Evolutionary conservation across 805 yeast genomes (phyloP).

Genomic region (Candida insectorum): DNA sequence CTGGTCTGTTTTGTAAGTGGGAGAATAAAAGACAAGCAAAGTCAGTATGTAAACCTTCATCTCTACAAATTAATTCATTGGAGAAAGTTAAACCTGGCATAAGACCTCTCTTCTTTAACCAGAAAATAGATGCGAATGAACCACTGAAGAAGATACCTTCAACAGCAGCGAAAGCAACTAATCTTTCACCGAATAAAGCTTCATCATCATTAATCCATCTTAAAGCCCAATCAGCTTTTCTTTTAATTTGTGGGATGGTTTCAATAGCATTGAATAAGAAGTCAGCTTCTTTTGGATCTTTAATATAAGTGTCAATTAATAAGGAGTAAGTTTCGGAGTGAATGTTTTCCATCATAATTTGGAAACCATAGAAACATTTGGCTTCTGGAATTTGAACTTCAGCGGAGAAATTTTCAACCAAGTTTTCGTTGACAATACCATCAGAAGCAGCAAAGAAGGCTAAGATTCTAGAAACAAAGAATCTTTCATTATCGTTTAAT

Average conservation of each 20-base stretch:
- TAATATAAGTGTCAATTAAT: conserved; percentile 90
- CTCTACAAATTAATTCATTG: conserved; percentile 95
- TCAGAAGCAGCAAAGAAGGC: conserved; percentile 99
- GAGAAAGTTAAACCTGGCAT: conserved; percentile 99
- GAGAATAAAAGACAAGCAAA: conserved; percentile 94
- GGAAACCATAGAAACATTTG: conserved; percentile 98
- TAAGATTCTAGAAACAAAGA: conserved; percentile 84
- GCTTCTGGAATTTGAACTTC: conserved; percentile 98
- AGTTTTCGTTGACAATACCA: conserved; percentile 96
- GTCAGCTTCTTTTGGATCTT: conserved; percentile 91
- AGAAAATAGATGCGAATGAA: conserved; percentile 95
- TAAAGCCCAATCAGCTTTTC: conserved; percentile 98
- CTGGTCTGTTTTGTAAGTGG: conserved; percentile 88
- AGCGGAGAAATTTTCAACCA: conserved; percentile 95
- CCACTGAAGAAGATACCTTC: conserved; percentile 99
- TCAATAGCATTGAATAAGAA: conserved; percentile 93
- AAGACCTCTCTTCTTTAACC: conserved; percentile 98
- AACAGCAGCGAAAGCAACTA: conserved; percentile 97
- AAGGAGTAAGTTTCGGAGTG: conserved; percentile 97
- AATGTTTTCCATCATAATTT: conserved; percentile 99
- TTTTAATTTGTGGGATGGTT: conserved; percentile 91
- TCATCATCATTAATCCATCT: conserved; percentile 91
- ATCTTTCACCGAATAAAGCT: conserved; percentile 90
- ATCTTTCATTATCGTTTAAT: conserved; percentile 88
- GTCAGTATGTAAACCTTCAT: conserved; percentile 98